Evolutionary conservation across 179 eudicot genomes (phyloP).

Genomic region (Pouteria campechiana): DNA sequence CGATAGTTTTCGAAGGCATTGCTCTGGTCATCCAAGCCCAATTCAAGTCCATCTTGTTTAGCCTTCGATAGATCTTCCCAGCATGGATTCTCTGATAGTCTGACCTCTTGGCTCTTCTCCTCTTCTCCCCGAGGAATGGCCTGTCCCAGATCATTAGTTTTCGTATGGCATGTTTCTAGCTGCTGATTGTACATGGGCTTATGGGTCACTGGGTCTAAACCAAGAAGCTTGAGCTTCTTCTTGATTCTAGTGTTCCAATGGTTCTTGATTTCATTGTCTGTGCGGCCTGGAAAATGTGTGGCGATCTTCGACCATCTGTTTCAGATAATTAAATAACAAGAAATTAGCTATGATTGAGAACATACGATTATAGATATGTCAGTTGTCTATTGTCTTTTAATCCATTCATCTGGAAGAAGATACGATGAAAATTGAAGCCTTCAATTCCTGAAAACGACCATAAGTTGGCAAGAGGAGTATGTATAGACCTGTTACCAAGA

Average conservation of each 20-base stretch:
- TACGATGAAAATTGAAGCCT: too few species aligned
- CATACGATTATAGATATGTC: background rate
- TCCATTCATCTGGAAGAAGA: too few species aligned
- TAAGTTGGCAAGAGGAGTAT: too few species aligned
- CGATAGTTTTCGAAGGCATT: slow-evolving; percentile 8
- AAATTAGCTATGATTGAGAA: background rate
- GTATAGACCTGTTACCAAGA: slow-evolving; percentile 60
- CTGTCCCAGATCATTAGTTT: background rate
- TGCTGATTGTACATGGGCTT: slow-evolving; percentile 19
- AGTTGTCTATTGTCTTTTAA: too few species aligned
- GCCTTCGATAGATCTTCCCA: background rate
- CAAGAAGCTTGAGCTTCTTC: slow-evolving; percentile 42
- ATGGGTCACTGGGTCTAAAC: slow-evolving; percentile 45
- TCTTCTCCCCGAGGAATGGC: background rate
- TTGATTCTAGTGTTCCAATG: slow-evolving; percentile 69
- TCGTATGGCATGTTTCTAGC: slow-evolving; percentile 4
- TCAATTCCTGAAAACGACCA: too few species aligned
- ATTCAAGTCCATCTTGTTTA: background rate
- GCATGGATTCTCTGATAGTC: background rate
- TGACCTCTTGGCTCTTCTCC: background rate
- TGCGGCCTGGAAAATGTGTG: slow-evolving; percentile 67
- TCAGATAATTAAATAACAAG: background rate
- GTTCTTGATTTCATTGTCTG: slow-evolving; percentile 74
- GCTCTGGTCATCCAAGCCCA: background rate
- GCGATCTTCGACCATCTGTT: slow-evolving; percentile 84